Conservation (phyloP, 2,329 filamentous ascomycete species). For the Fusarium multiceps region DNA sequence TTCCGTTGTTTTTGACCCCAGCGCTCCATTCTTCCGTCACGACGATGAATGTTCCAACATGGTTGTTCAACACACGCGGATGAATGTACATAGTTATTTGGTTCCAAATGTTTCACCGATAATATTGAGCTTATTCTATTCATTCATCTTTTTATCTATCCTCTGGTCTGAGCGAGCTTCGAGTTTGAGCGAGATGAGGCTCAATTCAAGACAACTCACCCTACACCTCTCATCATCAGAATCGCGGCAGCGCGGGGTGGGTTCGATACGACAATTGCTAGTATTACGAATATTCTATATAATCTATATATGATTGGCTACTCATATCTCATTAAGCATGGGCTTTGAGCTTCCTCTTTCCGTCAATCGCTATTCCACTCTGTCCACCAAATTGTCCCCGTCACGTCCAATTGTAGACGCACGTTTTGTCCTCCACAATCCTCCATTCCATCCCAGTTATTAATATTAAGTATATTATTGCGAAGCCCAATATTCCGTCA, state of each 20-base stretch:
- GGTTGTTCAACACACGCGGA: too few relatives aligned
- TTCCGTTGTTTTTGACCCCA: too few relatives aligned
- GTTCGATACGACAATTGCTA: fast-evolving
- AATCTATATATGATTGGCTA: not conserved
- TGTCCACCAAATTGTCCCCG: too few relatives aligned
- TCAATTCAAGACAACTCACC: not conserved
- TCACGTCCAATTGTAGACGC: too few relatives aligned
- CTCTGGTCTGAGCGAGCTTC: too few relatives aligned
- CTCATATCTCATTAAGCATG: not conserved
- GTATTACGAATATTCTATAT: not conserved
- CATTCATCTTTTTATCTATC: too few relatives aligned
- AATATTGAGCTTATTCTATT: too few relatives aligned
- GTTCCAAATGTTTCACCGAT: too few relatives aligned
- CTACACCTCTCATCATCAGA: not conserved
- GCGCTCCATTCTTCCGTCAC: too few relatives aligned
- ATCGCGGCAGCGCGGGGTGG: not conserved
- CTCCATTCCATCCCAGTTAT: not conserved
- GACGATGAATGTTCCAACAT: too few relatives aligned
- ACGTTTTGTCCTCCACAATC: not conserved
- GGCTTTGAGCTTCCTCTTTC: not conserved
- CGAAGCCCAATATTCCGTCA: not conserved
- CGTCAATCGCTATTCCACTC: too few relatives aligned
- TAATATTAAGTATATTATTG: not conserved
- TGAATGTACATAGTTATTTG: too few relatives aligned
- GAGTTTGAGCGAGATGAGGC: not conserved